Evolutionary conservation across 306 rosid species (phyloP).

Genomic region (Lathyrus tuberosus): DNA sequence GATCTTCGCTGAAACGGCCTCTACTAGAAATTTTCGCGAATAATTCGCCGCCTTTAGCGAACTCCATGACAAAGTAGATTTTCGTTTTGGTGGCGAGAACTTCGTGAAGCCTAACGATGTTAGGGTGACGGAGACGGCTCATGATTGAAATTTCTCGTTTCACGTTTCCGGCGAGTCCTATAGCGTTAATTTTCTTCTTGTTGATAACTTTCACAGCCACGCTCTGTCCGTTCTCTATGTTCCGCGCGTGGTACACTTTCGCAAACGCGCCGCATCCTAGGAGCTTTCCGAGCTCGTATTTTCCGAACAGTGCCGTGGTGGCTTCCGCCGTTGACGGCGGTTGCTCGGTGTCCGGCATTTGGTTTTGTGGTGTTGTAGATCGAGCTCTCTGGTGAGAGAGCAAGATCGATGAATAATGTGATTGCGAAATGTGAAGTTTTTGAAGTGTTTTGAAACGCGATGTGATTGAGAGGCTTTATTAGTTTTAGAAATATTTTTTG

Average conservation of each 20-base stretch:
- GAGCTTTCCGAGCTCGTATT: conserved; percentile 67
- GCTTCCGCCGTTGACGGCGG: neutral
- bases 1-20: conserved; percentile 59
- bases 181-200: conserved; percentile 58
- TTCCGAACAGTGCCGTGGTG: conserved; percentile 50
- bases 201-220: conserved; percentile 66
- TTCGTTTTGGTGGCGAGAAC: conserved; percentile 67
- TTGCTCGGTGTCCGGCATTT: conserved; percentile 23
- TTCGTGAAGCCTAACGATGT: conserved; percentile 71
- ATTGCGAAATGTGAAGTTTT: neutral
- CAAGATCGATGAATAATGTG: neutral
- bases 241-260: conserved; percentile 72
- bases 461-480: neutral
- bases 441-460: neutral
- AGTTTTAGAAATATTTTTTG: neutral
- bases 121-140: conserved; percentile 62
- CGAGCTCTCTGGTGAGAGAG: conserved; percentile 29
- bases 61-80: conserved; percentile 70
- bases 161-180: conserved; percentile 48
- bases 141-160: conserved; percentile 71
- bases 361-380: neutral
- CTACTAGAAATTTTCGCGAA: conserved; percentile 55
- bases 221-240: conserved; percentile 52
- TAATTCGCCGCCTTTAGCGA: conserved; percentile 71
- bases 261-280: conserved; percentile 85